Percentiles rank a stretch among this genome's conserved stretches.
phyloP scores from a whole-genome alignment of 1,284 basidiomycete genomes.

The Sanguinoderma infundibulare region DNA sequence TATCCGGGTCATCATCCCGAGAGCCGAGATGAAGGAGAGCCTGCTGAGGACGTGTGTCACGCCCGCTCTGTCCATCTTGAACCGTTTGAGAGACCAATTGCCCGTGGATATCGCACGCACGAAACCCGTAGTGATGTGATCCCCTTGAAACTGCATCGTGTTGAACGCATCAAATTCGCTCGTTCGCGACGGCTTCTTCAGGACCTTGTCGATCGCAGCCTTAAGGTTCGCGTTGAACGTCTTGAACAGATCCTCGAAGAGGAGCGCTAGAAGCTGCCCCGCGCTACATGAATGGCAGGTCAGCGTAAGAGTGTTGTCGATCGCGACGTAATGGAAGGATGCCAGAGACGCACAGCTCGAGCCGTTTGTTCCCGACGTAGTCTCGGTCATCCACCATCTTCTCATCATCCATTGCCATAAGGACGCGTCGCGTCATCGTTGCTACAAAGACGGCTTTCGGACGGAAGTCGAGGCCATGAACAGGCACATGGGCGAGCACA shows the following conservation, averaged over 20 bases:
- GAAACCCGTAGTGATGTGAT: constrained; percentile 96
- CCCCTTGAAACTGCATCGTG: constrained; percentile 91
- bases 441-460: constrained; percentile 98
- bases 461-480: constrained; percentile 89
- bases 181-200: constrained; percentile 96
- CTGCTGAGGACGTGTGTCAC: constrained; percentile 98
- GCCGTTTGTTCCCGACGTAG: constrained; percentile 98
- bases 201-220: constrained; percentile 95
- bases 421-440: constrained; percentile 95
- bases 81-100: constrained; percentile 99
- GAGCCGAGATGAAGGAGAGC: constrained; percentile 94
- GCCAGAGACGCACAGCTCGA: constrained; percentile 81
- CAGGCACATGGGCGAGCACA: constrained; percentile 96
- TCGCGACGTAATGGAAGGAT: neutral
- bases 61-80: constrained; percentile 99
- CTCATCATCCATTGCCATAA: constrained; percentile 97
- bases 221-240: constrained; percentile 98
- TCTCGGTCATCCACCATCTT: constrained; percentile 99
- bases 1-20: constrained; percentile 99
- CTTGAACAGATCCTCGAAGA: constrained; percentile 99
- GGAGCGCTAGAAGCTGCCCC: constrained; percentile 92
- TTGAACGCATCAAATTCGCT: constrained; percentile 96
- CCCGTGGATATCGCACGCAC: constrained; percentile 98
- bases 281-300: constrained; percentile 58
- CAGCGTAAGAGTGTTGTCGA: neutral